Percentiles rank a stretch among this genome's conserved stretches.
These are phyloP conservation scores for Macadamia tetraphylla DNA, from an alignment of 164 flowering plant species.

Conservation along the genomic window DNA sequence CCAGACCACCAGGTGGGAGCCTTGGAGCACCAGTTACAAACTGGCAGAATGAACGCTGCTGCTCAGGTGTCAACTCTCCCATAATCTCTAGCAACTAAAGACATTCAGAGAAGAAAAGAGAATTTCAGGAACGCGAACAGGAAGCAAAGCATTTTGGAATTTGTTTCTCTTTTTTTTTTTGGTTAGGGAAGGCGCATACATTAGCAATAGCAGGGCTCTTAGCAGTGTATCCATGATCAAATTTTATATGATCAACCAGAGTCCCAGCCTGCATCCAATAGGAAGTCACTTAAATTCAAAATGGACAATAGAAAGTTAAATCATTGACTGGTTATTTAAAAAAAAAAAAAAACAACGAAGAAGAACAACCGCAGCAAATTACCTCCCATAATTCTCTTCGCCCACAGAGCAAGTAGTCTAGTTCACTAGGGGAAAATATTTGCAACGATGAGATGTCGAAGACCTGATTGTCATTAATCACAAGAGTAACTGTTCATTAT, in stretches of 20 bases:
- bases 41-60: slow-evolving; percentile 95
- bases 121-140: background rate
- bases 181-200: slow-evolving; percentile 30
- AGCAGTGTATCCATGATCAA: slow-evolving; percentile 97
- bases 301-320: background rate
- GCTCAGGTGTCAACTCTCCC: slow-evolving; percentile 92
- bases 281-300: slow-evolving; percentile 4
- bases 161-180: background rate
- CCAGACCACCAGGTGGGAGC: slow-evolving; percentile 97
- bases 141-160: background rate
- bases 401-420: slow-evolving; percentile 93
- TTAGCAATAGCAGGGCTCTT: slow-evolving; percentile 86
- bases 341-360: background rate
- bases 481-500: background rate
- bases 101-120: slow-evolving; percentile 13
- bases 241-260: slow-evolving; percentile 88
- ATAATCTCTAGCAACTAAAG: slow-evolving; percentile 86
- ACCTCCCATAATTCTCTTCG: slow-evolving; percentile 98
- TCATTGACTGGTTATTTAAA: background rate
- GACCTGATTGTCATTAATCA: slow-evolving; percentile 40
- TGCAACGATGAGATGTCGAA: slow-evolving; percentile 85
- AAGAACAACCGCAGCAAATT: slow-evolving; percentile 3
- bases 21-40: slow-evolving; percentile 99
- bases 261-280: slow-evolving; percentile 66
- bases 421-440: slow-evolving; percentile 82